Conservation (phyloP, 2,329 filamentous ascomycete species). For the Aureobasidium lini region DNA sequence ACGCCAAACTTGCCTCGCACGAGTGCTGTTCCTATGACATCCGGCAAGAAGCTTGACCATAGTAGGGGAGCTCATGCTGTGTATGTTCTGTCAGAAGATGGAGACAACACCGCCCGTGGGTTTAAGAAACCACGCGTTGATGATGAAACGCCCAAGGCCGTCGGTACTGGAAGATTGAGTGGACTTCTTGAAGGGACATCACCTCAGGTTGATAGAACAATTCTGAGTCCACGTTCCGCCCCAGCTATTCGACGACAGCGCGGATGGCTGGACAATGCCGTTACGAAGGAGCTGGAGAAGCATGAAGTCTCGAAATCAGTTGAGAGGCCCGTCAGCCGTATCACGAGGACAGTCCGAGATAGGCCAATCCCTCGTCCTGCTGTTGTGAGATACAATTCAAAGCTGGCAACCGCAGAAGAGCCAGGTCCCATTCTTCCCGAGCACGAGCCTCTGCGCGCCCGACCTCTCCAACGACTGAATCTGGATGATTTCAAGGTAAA, state of each 20-base stretch:
- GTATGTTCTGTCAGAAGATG: slow-evolving; percentile 15
- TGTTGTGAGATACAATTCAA: not conserved
- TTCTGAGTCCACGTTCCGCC: slow-evolving; percentile 7
- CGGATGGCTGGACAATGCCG: not conserved
- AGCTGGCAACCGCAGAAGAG: not conserved
- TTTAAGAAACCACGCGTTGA: slow-evolving; percentile 10
- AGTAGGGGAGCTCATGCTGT: slow-evolving; percentile 8
- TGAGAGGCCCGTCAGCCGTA: not conserved
- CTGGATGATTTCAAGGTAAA: slow-evolving; percentile 79
- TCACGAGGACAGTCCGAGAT: not conserved
- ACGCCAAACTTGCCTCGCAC: slow-evolving; percentile 16
- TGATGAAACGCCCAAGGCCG: not conserved
- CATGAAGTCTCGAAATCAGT: not conserved
- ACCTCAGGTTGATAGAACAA: slow-evolving; percentile 2
- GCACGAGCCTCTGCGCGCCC: slow-evolving; percentile 48
- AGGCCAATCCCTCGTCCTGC: not conserved
- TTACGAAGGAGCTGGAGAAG: not conserved
- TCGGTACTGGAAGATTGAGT: not conserved
- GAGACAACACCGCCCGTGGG: not conserved
- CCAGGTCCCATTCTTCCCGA: slow-evolving; percentile 24
- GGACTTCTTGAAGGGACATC: slow-evolving; percentile 1
- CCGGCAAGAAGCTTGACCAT: slow-evolving; percentile 3
- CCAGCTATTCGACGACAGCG: not conserved
- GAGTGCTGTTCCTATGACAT: not conserved
- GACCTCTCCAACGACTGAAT: slow-evolving; percentile 49